Evolutionary conservation across 768 basidiomycete species (phyloP), one percentile per base, ranked within the genome.

Genomic region (Psilocybe subaeruginosa): DNA sequence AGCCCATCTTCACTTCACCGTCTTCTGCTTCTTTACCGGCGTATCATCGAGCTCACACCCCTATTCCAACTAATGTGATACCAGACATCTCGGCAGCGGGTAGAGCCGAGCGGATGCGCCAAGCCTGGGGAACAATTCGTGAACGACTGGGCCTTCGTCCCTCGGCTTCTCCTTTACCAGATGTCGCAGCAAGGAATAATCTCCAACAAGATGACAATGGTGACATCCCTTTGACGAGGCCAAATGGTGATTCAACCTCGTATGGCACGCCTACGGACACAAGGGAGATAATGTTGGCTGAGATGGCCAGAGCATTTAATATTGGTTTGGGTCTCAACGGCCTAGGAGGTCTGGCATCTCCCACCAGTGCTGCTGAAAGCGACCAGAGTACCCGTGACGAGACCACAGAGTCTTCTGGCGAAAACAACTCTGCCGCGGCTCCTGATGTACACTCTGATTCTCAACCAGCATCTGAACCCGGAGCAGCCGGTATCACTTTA

Each of bases 271-370:
- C 74, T 14, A 70, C 75, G 48, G 84, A 90, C 70, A 84, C 89
- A 55, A 72, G 90, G 46, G 87, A 91, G 66, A 74, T 85, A 49
- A 89, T 93, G 83, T 79, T 93, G 51, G 85, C 88, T 0, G 91
- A 93, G 72, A 92, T 92, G 89, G 89, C 90, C 27, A 79, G 91
- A 30, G 91, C 90, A 8, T 89, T 93, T 68, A 90, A 91, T 66
- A 77, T 89, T 49, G 90, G 90, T 11, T 78, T 93, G 23, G 85
- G 85, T 4, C 69, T 85, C 58, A 75, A 73, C 51, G 70, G 67
- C 3, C 66, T 74, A 35, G 64, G 66, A 19, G 64, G 61, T 31
- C 33, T 60, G 35, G 48, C 64, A 29, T 50, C 62, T 33, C 51
- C 62, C 30, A 29, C 56, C 11, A 55, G n/a, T 16, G 14, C 43